Conservation (phyloP, 164 flowering plant genomes). For the Kalanchoe fedtschenkoi region DNA sequence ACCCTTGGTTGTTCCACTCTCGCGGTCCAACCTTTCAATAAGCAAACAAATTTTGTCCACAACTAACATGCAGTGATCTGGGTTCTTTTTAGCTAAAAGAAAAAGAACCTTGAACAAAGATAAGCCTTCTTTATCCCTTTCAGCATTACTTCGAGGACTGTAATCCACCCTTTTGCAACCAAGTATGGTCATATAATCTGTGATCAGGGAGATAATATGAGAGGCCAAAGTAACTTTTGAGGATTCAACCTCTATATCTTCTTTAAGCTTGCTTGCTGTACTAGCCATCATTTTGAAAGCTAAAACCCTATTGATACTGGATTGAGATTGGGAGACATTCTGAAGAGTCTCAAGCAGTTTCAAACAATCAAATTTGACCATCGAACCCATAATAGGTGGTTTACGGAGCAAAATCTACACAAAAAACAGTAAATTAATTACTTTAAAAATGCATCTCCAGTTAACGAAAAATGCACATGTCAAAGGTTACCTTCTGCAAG, state of each 20-base stretch:
- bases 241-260: conserved; percentile 17
- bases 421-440: conserved; percentile 10
- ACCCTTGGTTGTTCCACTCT: conserved; percentile 8
- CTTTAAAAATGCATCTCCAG: neutral
- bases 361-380: conserved; percentile 26
- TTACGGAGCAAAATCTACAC: conserved; percentile 35
- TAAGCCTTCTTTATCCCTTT: conserved; percentile 22
- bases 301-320: conserved; percentile 18
- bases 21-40: conserved; percentile 20
- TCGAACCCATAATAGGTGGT: conserved; percentile 12
- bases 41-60: conserved; percentile 30
- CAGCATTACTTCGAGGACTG: conserved; percentile 10
- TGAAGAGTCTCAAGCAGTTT: conserved; percentile 27
- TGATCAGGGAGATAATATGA: conserved; percentile 23
- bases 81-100: conserved; percentile 25
- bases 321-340: conserved; percentile 28
- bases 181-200: conserved; percentile 27
- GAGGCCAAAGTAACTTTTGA: conserved; percentile 16
- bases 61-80: conserved; percentile 24
- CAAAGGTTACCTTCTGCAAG: conserved; percentile 41
- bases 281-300: conserved; percentile 35
- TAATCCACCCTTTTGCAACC: conserved; percentile 13
- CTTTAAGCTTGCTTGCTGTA: conserved; percentile 22
- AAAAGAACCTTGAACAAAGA: conserved; percentile 30
- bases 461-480: neutral